Percentiles rank a stretch among this genome's conserved stretches.
phyloP scores from a whole-genome alignment of 768 basidiomycete genomes.

The Podaxis sp. region DNA sequence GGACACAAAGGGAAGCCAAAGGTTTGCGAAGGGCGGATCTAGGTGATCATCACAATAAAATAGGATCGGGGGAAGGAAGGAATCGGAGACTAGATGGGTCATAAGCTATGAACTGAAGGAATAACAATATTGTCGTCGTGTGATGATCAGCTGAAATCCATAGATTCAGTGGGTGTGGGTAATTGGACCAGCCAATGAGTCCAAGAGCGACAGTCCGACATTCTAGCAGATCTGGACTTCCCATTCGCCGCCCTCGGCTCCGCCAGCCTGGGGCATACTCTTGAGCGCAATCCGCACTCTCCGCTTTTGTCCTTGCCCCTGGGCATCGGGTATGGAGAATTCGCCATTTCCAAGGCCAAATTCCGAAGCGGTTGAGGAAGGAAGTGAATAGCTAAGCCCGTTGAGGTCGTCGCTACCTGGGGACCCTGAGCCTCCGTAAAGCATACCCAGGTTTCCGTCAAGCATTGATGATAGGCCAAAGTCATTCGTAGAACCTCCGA shows the following conservation, averaged over 20 bases:
- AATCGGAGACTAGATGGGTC: conserved; percentile 7
- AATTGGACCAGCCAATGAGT: not conserved
- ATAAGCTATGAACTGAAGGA: conserved; percentile 6
- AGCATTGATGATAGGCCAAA: conserved; percentile 36
- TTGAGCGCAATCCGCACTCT: conserved; percentile 69
- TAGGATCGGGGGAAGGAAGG: conserved; percentile 6
- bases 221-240: conserved; percentile 70
- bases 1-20: conserved; percentile 4
- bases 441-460: conserved; percentile 36
- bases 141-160: conserved; percentile 3
- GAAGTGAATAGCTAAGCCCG: conserved; percentile 8
- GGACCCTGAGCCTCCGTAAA: conserved; percentile 24
- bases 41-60: conserved; percentile 9
- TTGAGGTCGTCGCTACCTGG: conserved; percentile 9
- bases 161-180: conserved; percentile 13
- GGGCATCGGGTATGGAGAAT: conserved; percentile 28
- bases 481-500: conserved; percentile 39
- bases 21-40: not conserved
- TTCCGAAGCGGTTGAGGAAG: conserved; percentile 15
- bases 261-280: conserved; percentile 58
- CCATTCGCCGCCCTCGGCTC: conserved; percentile 71
- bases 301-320: conserved; percentile 36
- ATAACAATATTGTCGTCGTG: conserved; percentile 12
- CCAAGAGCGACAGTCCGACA: not conserved
- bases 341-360: conserved; percentile 38